Base-by-base conservation (phyloP, 305 asterid genomes). In the Fraxinus albicans region DNA sequence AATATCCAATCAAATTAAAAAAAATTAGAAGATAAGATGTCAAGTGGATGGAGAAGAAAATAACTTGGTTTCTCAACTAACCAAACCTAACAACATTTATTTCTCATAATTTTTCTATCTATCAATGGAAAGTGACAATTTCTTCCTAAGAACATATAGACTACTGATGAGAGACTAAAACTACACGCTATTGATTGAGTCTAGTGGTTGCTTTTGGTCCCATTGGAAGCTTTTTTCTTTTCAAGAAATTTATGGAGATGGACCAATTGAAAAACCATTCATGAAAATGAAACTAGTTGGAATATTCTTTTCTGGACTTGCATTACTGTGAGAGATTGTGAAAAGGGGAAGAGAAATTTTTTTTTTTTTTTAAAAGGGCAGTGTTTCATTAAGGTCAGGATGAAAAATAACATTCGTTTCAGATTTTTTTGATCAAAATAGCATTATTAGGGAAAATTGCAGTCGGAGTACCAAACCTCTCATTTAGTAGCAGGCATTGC, bases 181-280 rank as follows among this genome's bases (percentile, higher is more conserved):
- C 80, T 76, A 27, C 86, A 89, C 85, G 84, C 88, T 69, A 90
- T 29, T 81, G 83, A 55, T 86, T 78, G 89, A 88, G 90, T 86
- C 76, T 50, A 29, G 63, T 27, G 60, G 87, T 84, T 77, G 74
- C 44, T 81, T 85, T 89, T 88, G 88, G 89, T 74, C 85, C 90
- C 88, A 81, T 31, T 83, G 91, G 83, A 78, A 84, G 80, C 79
- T 53, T 80, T 78, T 60, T 21, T 21, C 13, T 70, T 15, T 31
- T n/a, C 72, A 78, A 34, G 27, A 80, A 75, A 74, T 63, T 53
- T 42, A 60, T 78, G 34, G 58, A 10, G 44, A 65, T 70, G 58
- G 35, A 73, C 75, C 78, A 65, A 21, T 44, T 74, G 73, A 27
- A 60, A 70, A 79, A 31, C 69, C 42, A 31, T 33, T 13, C 76